Percentiles rank a stretch among this genome's conserved stretches.
phyloP scores from a whole-genome alignment of 306 rosid genomes.

The Cicer cuneatum region DNA sequence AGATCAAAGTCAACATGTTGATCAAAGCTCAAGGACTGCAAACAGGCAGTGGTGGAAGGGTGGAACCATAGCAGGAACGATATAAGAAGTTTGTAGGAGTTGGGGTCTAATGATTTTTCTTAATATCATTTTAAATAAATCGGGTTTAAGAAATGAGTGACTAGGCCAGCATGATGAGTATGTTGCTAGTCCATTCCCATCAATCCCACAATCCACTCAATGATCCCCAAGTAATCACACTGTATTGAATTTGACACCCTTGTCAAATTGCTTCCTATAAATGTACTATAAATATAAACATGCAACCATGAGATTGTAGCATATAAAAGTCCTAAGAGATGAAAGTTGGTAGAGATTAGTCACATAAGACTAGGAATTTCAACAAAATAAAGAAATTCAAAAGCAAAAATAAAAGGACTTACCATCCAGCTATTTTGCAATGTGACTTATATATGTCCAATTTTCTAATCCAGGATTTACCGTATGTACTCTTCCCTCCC shows the following conservation, averaged over 20 bases:
- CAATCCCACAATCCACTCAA: neutral
- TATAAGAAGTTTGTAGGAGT: neutral
- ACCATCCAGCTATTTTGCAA: constrained; percentile 12
- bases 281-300: neutral
- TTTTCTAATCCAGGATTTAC: constrained; percentile 28
- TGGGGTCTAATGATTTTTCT: constrained; percentile 11
- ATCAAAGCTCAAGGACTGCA: neutral
- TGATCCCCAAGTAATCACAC: neutral
- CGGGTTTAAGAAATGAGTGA: neutral
- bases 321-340: neutral
- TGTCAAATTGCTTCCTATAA: neutral
- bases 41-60: neutral
- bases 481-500: constrained; percentile 29
- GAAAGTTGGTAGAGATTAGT: constrained; percentile 25
- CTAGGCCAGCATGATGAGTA: neutral
- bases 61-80: neutral
- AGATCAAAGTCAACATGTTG: neutral
- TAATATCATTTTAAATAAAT: too few relatives aligned
- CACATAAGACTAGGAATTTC: constrained; percentile 8
- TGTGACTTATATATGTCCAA: neutral
- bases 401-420: constrained; percentile 16
- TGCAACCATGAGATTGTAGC: constrained; percentile 23
- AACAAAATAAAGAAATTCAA: neutral
- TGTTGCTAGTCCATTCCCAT: neutral
- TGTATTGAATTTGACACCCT: neutral